Conservation (phyloP, 2,329 filamentous ascomycete species). For the Trichoderma semiorbis region DNA sequence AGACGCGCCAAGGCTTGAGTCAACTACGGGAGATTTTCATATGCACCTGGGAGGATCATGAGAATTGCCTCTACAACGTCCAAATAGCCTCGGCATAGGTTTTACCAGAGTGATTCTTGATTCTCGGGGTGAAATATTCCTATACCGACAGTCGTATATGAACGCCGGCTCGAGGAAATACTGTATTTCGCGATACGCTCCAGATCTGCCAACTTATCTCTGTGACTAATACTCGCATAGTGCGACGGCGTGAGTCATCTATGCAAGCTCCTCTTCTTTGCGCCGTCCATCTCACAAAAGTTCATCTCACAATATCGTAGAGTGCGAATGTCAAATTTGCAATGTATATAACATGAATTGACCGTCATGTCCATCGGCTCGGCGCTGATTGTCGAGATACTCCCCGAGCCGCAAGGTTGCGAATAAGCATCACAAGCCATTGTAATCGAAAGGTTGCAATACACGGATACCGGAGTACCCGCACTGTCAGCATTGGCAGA, state of each 20-base stretch:
- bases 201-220: not conserved
- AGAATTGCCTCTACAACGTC: not conserved
- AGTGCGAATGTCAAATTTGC: not conserved
- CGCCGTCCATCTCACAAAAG: not conserved
- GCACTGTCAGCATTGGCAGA: not conserved
- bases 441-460: not conserved
- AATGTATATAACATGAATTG: not conserved
- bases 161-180: not conserved
- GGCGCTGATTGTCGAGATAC: not conserved
- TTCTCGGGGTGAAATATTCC: not conserved
- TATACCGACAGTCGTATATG: not conserved
- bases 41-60: not conserved
- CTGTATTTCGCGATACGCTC: not conserved
- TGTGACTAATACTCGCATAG: not conserved
- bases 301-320: not conserved
- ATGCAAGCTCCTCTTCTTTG: not conserved
- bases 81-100: not conserved
- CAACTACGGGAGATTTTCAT: not conserved
- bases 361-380: not conserved
- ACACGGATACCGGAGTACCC: not conserved
- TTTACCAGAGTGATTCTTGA: not conserved
- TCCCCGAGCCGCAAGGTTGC: not conserved
- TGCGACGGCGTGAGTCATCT: constrained; percentile 5
- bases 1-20: not conserved
- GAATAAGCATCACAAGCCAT: not conserved